Base-by-base conservation (phyloP, 352 stramenopile genomes). In the Phytophthora pseudosyringae region DNA sequence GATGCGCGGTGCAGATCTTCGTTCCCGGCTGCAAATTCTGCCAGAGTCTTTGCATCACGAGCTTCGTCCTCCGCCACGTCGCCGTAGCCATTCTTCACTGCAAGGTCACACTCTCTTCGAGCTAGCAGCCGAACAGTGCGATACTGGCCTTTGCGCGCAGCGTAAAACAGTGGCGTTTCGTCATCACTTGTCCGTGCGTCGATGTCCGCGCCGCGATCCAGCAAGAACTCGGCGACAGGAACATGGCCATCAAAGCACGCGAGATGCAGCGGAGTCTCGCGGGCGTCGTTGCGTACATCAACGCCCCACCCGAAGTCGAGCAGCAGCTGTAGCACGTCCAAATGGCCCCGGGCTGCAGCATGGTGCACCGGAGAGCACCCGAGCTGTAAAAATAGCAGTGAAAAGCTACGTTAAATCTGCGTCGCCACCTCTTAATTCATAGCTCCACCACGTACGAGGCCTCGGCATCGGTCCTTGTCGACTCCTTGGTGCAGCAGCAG, bases 151-250 rank as follows among this genome's bases (percentile, higher is more conserved):
- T 93, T 94, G 2, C 85, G 71, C 11, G 86, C 71, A 11, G 85
- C 85, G 46, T 91, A 94, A 36, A 94, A 93, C 5, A 95, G 54
- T 12, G 86, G 64, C 0, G 88, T 89, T 57, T 95, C 88, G 35
- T 71, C 59, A 28, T 92, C 81, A 26, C 54, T 61, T 1, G 72
- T 92, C 25, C 59, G 38, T 0, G 76, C 74, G 36, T 93, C 83
- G 16, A 90, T 64, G 18, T 82, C 55, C 1, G 82, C 81, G 1
- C 83, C 82, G 10, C 80, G 76, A 38, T 90, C 82, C 21, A 94
- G 46, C 25, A 95, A 69, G 25, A 77, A 79, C 60, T 94, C 86
- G 3, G 69, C 81, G 39, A 89, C 52, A 3, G 73, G 53, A 3
- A 58, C 58, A 47, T 92, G 80, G n/a, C 84, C 84, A 12, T 75